Percentiles rank a stretch among this genome's conserved stretches.
Conservation (phyloP, 495 filamentous ascomycete species). For the Tuber microsphaerosporum region DNA sequence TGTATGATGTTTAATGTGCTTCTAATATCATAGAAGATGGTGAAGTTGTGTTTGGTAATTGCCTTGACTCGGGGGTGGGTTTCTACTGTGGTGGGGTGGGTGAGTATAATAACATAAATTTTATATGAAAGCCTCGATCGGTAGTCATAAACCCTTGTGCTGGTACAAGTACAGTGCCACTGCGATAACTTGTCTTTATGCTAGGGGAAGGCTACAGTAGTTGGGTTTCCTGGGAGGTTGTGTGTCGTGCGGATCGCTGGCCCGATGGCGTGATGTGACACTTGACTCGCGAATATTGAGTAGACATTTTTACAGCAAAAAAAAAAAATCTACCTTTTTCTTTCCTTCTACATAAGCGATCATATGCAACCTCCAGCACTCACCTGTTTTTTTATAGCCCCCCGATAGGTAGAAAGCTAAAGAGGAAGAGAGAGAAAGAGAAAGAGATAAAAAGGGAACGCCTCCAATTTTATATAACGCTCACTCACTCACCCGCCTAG, state of each 20-base stretch:
- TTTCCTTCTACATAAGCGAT: background rate
- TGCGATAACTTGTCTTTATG: background rate
- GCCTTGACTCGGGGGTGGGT: too few relatives aligned
- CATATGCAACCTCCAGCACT: background rate
- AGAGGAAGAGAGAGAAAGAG: background rate
- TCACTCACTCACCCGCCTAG: background rate
- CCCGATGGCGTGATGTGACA: background rate
- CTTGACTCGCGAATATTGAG: background rate
- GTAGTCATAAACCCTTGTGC: background rate
- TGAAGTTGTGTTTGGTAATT: background rate
- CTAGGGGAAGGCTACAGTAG: background rate
- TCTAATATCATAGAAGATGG: background rate
- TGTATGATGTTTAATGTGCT: background rate
- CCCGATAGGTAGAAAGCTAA: background rate
- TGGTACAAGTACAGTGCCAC: background rate
- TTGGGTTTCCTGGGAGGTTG: background rate
- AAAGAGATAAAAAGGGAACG: background rate
- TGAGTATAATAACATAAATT: background rate
- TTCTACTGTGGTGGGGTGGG: background rate
- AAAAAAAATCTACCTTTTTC: too few relatives aligned
- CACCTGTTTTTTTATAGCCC: background rate
- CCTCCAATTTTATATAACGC: background rate
- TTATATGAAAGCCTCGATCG: background rate
- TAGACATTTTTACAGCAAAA: background rate
- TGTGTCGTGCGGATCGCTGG: background rate